Evolutionary conservation across 768 basidiomycete species (phyloP).

Genomic region (Grammothele lineata): DNA sequence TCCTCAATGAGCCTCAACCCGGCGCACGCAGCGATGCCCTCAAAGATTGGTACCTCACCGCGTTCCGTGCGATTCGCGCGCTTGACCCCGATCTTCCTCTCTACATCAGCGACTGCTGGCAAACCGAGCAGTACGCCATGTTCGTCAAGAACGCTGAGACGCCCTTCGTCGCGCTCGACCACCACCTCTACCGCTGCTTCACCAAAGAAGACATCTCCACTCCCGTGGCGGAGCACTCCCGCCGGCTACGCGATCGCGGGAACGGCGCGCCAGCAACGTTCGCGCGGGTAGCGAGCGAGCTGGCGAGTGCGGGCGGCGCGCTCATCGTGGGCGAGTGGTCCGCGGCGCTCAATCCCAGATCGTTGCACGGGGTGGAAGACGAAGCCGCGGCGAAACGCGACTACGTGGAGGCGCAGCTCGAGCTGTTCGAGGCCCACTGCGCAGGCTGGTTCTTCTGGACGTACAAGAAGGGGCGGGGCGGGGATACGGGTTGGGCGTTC

Average conservation of each 20-base stretch:
- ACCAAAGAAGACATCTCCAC: slow-evolving; percentile 53
- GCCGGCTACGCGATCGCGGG: slow-evolving; percentile 38
- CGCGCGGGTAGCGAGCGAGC: slow-evolving; percentile 32
- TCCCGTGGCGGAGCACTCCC: slow-evolving; percentile 50
- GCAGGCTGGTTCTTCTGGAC: slow-evolving; percentile 79
- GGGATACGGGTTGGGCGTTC: slow-evolving; percentile 75
- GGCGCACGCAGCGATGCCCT: slow-evolving; percentile 43
- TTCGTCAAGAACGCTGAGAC: slow-evolving; percentile 37
- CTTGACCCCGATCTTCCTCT: slow-evolving; percentile 58
- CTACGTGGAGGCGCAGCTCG: slow-evolving; percentile 63
- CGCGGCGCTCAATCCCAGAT: slow-evolving; percentile 65
- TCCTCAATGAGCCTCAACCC: slow-evolving; percentile 59
- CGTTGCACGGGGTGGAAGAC: slow-evolving; percentile 38
- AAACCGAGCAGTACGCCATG: slow-evolving; percentile 56
- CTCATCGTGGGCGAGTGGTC: slow-evolving; percentile 80
- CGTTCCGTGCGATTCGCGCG: slow-evolving; percentile 47
- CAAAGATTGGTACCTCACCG: slow-evolving; percentile 57
- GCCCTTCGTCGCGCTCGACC: slow-evolving; percentile 60
- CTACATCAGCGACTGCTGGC: slow-evolving; percentile 77
- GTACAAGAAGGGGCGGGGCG: slow-evolving; percentile 60
- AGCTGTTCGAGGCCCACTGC: slow-evolving; percentile 56
- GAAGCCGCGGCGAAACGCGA: slow-evolving; percentile 38
- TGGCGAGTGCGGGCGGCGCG: slow-evolving; percentile 39
- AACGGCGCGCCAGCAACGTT: slow-evolving; percentile 37
- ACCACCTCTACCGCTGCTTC: slow-evolving; percentile 83